These are phyloP conservation scores for Spinacia oleracea DNA, from an alignment of 179 eudicot genomes.

Conservation along the genomic window DNA sequence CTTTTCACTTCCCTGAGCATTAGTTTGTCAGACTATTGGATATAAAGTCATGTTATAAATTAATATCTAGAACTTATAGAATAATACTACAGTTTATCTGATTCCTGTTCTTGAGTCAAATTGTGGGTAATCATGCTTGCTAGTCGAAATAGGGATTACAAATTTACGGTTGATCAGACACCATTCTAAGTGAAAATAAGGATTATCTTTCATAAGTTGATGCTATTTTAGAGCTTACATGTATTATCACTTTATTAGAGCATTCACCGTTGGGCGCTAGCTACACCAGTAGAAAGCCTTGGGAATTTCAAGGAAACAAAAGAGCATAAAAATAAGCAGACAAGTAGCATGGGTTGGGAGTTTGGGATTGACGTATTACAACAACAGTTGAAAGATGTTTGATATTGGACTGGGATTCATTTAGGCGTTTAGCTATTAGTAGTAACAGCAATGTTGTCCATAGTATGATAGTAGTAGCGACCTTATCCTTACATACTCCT, in stretches of 20 bases:
- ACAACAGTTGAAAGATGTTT: not conserved
- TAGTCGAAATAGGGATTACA: not conserved
- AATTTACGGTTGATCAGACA: not conserved
- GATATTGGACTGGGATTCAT: not conserved
- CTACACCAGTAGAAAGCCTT: not conserved
- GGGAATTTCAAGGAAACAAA: not conserved
- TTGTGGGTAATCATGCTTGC: not conserved
- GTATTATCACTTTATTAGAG: not conserved
- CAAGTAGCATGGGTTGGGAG: not conserved
- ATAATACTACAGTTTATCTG: not conserved
- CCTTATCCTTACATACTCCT: slow-evolving; percentile 41
- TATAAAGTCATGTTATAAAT: not conserved
- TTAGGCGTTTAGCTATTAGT: not conserved
- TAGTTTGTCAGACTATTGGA: not conserved
- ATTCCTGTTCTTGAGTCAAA: too few species aligned
- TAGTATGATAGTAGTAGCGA: slow-evolving; percentile 33
- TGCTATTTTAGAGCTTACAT: not conserved
- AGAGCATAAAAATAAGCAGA: not conserved
- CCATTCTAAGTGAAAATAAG: not conserved
- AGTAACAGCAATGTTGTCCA: slow-evolving; percentile 31
- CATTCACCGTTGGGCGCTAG: not conserved
- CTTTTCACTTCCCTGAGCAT: not conserved
- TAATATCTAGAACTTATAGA: too few species aligned
- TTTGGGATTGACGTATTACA: not conserved
- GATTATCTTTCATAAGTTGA: not conserved